Evolutionary conservation across 371 early-diverging fungal genomes (phyloP).

Genomic region (Apophysomyces elegans): DNA sequence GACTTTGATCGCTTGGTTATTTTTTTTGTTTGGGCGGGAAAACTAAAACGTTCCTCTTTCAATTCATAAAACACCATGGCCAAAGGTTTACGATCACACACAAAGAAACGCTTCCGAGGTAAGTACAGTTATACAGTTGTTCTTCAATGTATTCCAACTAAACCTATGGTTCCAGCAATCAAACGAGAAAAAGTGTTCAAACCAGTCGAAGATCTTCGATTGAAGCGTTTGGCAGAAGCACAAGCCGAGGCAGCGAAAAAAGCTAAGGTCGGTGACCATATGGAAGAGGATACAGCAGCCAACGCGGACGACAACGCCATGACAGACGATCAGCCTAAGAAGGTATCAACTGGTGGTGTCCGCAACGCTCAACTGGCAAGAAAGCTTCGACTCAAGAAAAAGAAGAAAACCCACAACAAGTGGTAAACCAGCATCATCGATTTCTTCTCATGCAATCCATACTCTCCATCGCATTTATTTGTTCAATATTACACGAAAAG

Average conservation of each 20-base stretch:
- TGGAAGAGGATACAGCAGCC: conserved; percentile 28
- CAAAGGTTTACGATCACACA: conserved; percentile 48
- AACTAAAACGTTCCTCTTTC: not conserved
- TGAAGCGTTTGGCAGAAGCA: conserved; percentile 46
- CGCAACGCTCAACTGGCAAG: conserved; percentile 39
- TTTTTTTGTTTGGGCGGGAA: not conserved
- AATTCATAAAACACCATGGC: conserved; percentile 30
- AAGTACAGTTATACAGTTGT: not conserved
- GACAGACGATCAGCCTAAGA: conserved; percentile 20
- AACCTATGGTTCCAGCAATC: conserved; percentile 30
- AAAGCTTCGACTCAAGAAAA: conserved; percentile 42
- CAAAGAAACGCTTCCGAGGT: conserved; percentile 50
- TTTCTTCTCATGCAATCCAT: not conserved
- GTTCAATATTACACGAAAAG: not conserved
- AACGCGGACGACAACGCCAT: conserved; percentile 14
- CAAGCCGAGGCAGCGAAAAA: conserved; percentile 52
- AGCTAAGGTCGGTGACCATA: conserved; percentile 34
- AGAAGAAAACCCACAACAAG: conserved; percentile 21
- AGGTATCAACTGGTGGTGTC: conserved; percentile 47
- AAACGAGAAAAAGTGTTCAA: conserved; percentile 49
- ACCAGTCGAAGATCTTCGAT: conserved; percentile 51
- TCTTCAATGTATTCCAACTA: conserved; percentile 1
- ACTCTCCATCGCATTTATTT: not conserved
- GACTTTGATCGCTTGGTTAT: not conserved
- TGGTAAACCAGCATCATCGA: not conserved